These are phyloP conservation scores for Colletotrichum phormii DNA, from an alignment of 2,329 filamentous ascomycete species.

Conservation along the genomic window DNA sequence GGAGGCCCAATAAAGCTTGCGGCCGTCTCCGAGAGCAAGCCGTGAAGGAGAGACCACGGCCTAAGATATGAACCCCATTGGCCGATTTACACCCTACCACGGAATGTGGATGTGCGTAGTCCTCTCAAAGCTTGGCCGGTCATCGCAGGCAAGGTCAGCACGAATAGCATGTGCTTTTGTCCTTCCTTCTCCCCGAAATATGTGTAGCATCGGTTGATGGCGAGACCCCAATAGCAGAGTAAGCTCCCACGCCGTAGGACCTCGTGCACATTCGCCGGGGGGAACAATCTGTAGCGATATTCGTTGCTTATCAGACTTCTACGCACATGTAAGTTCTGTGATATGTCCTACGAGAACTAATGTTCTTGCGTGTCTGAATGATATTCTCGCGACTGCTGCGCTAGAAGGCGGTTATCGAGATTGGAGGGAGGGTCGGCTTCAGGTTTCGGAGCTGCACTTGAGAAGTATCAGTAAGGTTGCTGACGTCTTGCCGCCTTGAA, in stretches of 20 bases:
- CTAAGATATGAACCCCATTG: too few relatives aligned
- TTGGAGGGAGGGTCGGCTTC: not conserved
- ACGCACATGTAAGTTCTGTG: not conserved
- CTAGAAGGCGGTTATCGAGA: not conserved
- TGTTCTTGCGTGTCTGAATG: too few relatives aligned
- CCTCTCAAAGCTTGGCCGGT: not conserved
- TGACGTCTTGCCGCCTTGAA: not conserved
- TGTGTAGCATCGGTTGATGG: not conserved
- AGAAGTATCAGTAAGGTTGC: not conserved
- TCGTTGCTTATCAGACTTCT: too few relatives aligned
- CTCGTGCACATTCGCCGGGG: not conserved
- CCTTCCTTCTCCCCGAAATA: not conserved
- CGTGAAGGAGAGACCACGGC: too few relatives aligned
- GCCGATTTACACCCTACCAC: not conserved
- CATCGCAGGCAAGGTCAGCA: not conserved
- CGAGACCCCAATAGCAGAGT: not conserved
- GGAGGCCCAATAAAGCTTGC: too few relatives aligned
- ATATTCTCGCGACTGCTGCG: too few relatives aligned
- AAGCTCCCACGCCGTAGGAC: too few relatives aligned
- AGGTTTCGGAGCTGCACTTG: conserved; percentile 2
- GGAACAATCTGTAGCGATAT: too few relatives aligned
- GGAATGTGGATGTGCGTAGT: not conserved
- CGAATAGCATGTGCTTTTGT: not conserved
- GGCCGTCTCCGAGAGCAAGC: too few relatives aligned
- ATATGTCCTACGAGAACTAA: not conserved